Evolutionary conservation across 2,329 filamentous ascomycete species (phyloP), one percentile per base, ranked within the genome.

Genomic region (Zasmidium cellare): DNA sequence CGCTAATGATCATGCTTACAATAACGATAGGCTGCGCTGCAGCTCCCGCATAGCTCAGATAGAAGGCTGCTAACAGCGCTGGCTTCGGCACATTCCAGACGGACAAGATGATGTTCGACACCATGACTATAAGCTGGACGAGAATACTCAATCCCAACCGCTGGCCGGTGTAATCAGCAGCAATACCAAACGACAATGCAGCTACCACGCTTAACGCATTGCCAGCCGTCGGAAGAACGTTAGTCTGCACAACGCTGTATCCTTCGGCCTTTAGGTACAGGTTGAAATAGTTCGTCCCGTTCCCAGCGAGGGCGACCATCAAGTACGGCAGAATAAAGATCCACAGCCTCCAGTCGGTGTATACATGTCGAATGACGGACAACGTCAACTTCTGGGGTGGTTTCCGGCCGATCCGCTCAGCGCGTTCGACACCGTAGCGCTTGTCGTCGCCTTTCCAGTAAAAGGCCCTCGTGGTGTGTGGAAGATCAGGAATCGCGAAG

Each of bases 381-480:
- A 61, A 23, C 0, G 59, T 58, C 35, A 61, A 31, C 23, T 56
- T 53, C n/a, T 55, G 50, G 14, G 56, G 52, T 5, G 56, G 19
- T 7, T 35, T 47, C 7, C 56, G 46, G 31, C 56, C 59, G 25
- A 57, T 35, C 25, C 14, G 53, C 20, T 57, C 50, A 18, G 49
- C 44, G n/a, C 59, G 56, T n/a, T 58, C 56, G 20, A 59, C 41
- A 0, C 56, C 57, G 12, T 61, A 57, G 18, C 57, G 53, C 38
- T 51, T 57, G 20, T 61, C 59, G 3, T 53, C 53, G 23, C 50
- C 41, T 9, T 64, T 76, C 22, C 82, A 66, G 63, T 82, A 83
- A 68, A 77, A 81, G 1, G 80, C 77, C 38, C 74, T 75, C 0
- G 76, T 76, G 35, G 77, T 82, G 35, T 81, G 78, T 0, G 80